Percentiles rank a stretch among this genome's conserved stretches.
Evolutionary conservation across 2,329 filamentous ascomycete genomes (phyloP).

Genomic region (Pseudonectria buxi): DNA sequence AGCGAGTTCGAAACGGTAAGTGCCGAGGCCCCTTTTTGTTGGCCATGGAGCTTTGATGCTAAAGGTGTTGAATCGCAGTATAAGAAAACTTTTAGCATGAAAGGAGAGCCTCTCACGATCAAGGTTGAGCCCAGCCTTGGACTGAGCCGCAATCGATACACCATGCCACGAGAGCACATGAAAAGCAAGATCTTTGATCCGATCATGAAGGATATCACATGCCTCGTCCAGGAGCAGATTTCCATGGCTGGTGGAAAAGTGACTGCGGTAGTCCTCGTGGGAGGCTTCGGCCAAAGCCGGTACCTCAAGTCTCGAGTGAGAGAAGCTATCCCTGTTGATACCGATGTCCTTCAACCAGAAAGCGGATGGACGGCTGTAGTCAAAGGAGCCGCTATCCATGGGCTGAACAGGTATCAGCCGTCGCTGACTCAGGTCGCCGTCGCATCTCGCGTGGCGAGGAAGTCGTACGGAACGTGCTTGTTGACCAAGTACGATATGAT

Average conservation of each 20-base stretch:
- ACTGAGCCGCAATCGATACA: conserved; percentile 24
- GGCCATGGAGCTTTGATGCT: conserved; percentile 4
- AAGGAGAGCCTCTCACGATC: conserved; percentile 30
- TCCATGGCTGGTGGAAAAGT: conserved; percentile 28
- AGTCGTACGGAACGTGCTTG: conserved; percentile 32
- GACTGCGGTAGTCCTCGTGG: conserved; percentile 39
- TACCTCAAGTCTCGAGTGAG: conserved; percentile 38
- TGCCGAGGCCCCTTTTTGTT: conserved; percentile 33
- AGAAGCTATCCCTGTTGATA: conserved; percentile 26
- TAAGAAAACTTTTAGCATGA: conserved; percentile 32
- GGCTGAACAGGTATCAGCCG: conserved; percentile 26
- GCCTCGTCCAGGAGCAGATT: conserved; percentile 35
- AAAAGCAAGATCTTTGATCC: conserved; percentile 47
- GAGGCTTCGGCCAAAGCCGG: conserved; percentile 40
- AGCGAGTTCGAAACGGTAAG: conserved; percentile 36
- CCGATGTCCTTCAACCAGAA: conserved; percentile 40
- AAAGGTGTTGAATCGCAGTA: conserved; percentile 19
- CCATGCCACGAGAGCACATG: conserved; percentile 50
- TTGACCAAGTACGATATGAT: conserved; percentile 29
- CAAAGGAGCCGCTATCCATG: conserved; percentile 42
- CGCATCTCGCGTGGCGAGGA: conserved; percentile 29
- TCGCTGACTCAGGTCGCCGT: conserved; percentile 23
- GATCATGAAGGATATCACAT: conserved; percentile 36
- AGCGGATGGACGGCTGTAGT: conserved; percentile 45
- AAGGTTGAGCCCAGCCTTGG: conserved; percentile 28